Evolutionary conservation across 768 basidiomycete genomes (phyloP).

Genomic region (Suillus discolor): DNA sequence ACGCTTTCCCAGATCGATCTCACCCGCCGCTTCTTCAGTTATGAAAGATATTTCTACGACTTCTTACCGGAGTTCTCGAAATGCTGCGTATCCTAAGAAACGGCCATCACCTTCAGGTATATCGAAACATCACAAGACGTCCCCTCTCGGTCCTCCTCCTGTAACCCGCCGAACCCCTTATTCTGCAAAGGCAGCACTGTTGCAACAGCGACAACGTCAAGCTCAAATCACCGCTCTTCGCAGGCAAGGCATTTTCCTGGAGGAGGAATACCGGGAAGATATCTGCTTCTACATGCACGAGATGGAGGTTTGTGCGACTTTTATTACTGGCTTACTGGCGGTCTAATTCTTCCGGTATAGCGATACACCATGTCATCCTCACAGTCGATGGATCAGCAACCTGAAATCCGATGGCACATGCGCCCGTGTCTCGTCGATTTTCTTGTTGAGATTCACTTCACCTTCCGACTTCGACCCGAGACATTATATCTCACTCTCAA

Average conservation of each 20-base stretch:
- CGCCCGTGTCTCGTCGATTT: slow-evolving; percentile 98
- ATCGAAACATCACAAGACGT: slow-evolving; percentile 65
- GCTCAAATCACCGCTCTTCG: slow-evolving; percentile 70
- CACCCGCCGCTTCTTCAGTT: slow-evolving; percentile 34
- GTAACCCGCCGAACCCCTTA: slow-evolving; percentile 64
- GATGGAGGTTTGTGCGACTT: slow-evolving; percentile 83
- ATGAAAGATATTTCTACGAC: slow-evolving; percentile 80
- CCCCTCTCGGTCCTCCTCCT: slow-evolving; percentile 47
- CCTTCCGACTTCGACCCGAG: slow-evolving; percentile 96
- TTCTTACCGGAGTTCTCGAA: slow-evolving; percentile 61
- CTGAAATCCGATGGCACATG: slow-evolving; percentile 99
- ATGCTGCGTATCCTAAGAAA: slow-evolving; percentile 78
- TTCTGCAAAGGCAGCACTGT: slow-evolving; percentile 58
- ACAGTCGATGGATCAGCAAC: slow-evolving; percentile 98
- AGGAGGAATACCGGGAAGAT: slow-evolving; percentile 95
- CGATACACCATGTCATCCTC: slow-evolving; percentile 87
- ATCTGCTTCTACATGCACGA: slow-evolving; percentile 93
- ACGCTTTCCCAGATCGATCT: slow-evolving; percentile 43
- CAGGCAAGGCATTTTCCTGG: slow-evolving; percentile 75
- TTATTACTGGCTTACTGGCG: slow-evolving; percentile 13
- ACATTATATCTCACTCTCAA: slow-evolving; percentile 98
- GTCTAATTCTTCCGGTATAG: slow-evolving; percentile 39
- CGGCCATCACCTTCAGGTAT: slow-evolving; percentile 83
- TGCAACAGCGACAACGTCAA: slow-evolving; percentile 70
- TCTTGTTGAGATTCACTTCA: slow-evolving; percentile 97